These are phyloP conservation scores for Fusarium lateritium DNA, from an alignment of 2,329 filamentous ascomycete genomes.

Conservation along the genomic window DNA sequence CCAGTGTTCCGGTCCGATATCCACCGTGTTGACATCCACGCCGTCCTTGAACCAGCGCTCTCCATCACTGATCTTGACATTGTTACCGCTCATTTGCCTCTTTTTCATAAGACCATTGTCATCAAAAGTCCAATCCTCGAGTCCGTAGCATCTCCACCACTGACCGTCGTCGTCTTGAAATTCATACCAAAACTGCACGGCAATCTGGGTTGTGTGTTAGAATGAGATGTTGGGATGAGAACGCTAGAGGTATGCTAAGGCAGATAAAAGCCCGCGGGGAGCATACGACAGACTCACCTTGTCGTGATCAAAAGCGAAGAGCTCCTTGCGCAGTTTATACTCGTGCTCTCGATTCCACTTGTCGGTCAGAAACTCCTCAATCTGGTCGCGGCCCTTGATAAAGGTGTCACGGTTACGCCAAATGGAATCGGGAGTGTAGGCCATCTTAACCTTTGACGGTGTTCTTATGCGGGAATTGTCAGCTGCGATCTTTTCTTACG, in stretches of 20 bases:
- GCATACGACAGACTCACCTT: conserved; percentile 57
- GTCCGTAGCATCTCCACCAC: conserved; percentile 90
- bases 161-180: conserved; percentile 78
- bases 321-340: conserved; percentile 84
- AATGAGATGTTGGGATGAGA: rapidly evolving
- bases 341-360: conserved; percentile 83
- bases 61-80: conserved; percentile 72
- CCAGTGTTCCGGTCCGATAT: conserved; percentile 61
- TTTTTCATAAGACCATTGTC: conserved; percentile 80
- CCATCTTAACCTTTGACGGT: conserved; percentile 75
- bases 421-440: conserved; percentile 81
- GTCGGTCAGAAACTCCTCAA: conserved; percentile 75
- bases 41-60: conserved; percentile 80
- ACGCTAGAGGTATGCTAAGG: neutral
- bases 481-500: neutral
- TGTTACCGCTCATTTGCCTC: conserved; percentile 82
- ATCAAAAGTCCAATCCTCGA: conserved; percentile 85
- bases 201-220: conserved; percentile 65
- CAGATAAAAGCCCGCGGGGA: too few species aligned
- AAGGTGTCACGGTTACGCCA: conserved; percentile 86
- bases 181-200: conserved; percentile 94
- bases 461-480: conserved; percentile 62
- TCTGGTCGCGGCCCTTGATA: conserved; percentile 76
- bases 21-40: conserved; percentile 76
- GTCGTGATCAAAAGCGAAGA: conserved; percentile 82